phyloP scores from a whole-genome alignment of 768 basidiomycete species.

The Trametes cinnabarina region DNA sequence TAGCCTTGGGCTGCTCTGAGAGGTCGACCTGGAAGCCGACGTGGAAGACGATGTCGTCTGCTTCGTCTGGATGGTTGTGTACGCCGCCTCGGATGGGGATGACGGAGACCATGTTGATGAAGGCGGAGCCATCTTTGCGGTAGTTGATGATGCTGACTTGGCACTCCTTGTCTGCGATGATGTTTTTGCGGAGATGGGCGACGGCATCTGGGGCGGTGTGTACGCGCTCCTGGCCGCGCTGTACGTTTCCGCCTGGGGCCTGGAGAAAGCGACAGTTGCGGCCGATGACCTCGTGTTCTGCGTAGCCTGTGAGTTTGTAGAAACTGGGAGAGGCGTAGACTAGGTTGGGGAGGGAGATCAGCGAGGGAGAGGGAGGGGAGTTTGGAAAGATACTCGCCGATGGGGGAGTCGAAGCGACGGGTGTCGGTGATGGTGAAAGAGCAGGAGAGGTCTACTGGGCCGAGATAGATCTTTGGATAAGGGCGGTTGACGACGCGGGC shows the following conservation, averaged over 20 bases:
- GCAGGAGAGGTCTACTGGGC: constrained; percentile 90
- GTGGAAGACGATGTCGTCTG: constrained; percentile 75
- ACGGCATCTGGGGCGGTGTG: constrained; percentile 66
- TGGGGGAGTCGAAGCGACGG: constrained; percentile 75
- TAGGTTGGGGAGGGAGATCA: background rate
- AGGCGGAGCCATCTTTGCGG: constrained; percentile 76
- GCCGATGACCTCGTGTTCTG: constrained; percentile 74
- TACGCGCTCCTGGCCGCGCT: constrained; percentile 52
- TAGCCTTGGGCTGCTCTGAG: constrained; percentile 79
- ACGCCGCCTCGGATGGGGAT: constrained; percentile 75
- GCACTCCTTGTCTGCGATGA: constrained; percentile 79
- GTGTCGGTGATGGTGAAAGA: constrained; percentile 91
- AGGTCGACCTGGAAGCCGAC: constrained; percentile 97
- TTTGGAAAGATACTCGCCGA: constrained; percentile 32
- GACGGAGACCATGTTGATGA: constrained; percentile 90
- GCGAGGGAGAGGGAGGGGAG: background rate
- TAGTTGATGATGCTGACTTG: constrained; percentile 89
- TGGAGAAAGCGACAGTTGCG: constrained; percentile 91
- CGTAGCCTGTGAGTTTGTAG: constrained; percentile 71
- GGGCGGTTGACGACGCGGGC: constrained; percentile 72
- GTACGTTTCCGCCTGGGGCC: constrained; percentile 61
- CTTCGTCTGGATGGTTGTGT: constrained; percentile 45
- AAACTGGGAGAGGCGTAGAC: constrained; percentile 91
- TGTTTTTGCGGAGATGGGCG: constrained; percentile 61
- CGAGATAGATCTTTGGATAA: constrained; percentile 72